Base-by-base conservation (phyloP, 164 flowering plant species). In the Chloranthus sessilifolius region DNA sequence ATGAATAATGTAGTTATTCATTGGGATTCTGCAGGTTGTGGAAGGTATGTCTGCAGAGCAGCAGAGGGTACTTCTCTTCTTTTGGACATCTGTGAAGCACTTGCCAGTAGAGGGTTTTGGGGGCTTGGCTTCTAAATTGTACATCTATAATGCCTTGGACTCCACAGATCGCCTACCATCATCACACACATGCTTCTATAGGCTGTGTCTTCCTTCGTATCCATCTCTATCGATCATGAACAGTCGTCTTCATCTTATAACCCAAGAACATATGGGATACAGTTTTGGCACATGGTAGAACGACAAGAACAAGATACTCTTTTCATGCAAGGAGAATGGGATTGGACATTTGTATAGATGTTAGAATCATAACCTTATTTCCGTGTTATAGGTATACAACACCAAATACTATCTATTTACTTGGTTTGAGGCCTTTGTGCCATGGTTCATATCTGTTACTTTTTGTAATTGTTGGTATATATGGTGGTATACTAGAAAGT, bases 61-160 rank as follows among this genome's bases (percentile, higher is more conserved):
- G 67, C 74, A 51, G 47, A 73, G 72, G 58, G 48, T 70, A 40
- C 89, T 90, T 55, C 95, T 90, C 29, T 82, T 81, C 72, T 90
- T 87, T 53, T 90, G 98, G 98, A 84, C 98, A 11, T 85, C 98
- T 0, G 58, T 87, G 33, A 81, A 80, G 56, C 70, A 82, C 66
- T 73, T 90, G 7, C 98, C 98, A 0, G 65, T 73, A 0, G 91
- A 85, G 36, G 98, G 98, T 31, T 90, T 90, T 43, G 42, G 76
- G 39, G 98, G 95, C 41, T 69, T 87, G 70, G 65, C 78, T 40
- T 82, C 87, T 36, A 66, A 74, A 8, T 74, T 90, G 30, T 60
- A 69, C 65, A 77, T 87, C 39, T 76, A 58, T 72, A 78, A 60
- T 62, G 40, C 80, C 11, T 2, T 61, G 1, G 86, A 72, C 21